Evolutionary conservation across 2,329 filamentous ascomycete genomes (phyloP), one percentile per base, ranked within the genome.

Genomic region (Exophiala dermatitidis): DNA sequence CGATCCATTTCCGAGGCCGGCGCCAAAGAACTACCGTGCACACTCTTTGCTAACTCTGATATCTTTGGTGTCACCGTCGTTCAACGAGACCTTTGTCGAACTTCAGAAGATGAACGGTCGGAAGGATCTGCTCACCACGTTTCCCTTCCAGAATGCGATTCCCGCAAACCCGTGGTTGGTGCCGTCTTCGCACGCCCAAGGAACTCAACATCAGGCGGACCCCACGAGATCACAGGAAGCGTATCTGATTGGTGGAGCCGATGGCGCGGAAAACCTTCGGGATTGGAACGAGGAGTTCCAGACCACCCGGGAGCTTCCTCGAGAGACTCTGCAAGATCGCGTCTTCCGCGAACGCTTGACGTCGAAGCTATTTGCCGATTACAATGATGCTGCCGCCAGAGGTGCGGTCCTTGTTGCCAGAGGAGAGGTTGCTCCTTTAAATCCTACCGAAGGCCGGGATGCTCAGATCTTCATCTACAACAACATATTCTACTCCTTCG

Each of bases 261-360:
- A 98, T 66, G 95, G 91, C 68, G 88, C 89, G 0, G 93, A 98
- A 67, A 95, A 90, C 3, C 76, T 98, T 59, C 83, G 93, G 54
- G 93, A 98, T 70, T 98, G 94, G 91, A 98, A 98, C 64, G 93
- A 98, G 70, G 93, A 98, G 68, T 95, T 98, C 67, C 93, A 98
- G 71, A 95, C 91, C 1, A 95, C 93, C 7, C 85, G 89, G 64
- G 93, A 98, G 70, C 79, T 98, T 59, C 90, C 91, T 33, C 91
- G 90, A 67, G 91, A 96, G 60, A 89, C 84, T 5, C 87, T 98
- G 7, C 91, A 96, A 70, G 93, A 98, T 67, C 84, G 91, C 50
- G 90, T 98, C 12, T 97, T 97, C 79, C 82, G 93, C 31, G 93
- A 98, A 71, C 84, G 93, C 32, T 77, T 98, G 51, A 86, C 93